phyloP scores from a whole-genome alignment of 78 protist species.

The Polysphondylium violaceum region DNA sequence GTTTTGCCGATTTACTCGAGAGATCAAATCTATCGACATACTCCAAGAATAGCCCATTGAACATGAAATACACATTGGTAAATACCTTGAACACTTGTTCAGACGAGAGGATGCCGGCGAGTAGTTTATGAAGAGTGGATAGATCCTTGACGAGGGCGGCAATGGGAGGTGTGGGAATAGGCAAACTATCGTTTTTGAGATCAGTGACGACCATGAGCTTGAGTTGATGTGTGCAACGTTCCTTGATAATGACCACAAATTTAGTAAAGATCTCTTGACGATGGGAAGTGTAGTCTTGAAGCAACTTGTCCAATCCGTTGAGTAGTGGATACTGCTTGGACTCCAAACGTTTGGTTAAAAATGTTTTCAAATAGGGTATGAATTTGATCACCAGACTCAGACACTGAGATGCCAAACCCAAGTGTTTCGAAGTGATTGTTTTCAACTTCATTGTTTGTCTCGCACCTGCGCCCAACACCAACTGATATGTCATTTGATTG shows the following conservation, averaged over 20 bases:
- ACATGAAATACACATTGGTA: conserved; percentile 56
- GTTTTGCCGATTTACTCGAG: not conserved
- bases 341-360: not conserved
- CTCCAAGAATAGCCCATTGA: conserved; percentile 35
- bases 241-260: conserved; percentile 43
- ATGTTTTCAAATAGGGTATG: conserved; percentile 44
- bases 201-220: conserved; percentile 7
- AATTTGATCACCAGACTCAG: conserved; percentile 66
- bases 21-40: conserved; percentile 7
- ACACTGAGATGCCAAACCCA: conserved; percentile 61
- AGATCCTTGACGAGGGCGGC: conserved; percentile 34
- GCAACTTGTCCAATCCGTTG: conserved; percentile 42
- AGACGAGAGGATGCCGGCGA: conserved; percentile 18
- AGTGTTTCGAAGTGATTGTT: conserved; percentile 73
- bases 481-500: conserved; percentile 59
- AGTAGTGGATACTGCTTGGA: conserved; percentile 45
- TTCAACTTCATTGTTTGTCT: conserved; percentile 73
- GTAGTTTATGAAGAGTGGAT: conserved; percentile 28
- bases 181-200: conserved; percentile 50
- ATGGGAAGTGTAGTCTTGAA: conserved; percentile 61
- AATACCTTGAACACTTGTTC: conserved; percentile 65
- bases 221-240: conserved; percentile 28
- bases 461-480: conserved; percentile 78
- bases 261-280: conserved; percentile 51
- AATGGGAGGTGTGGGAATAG: conserved; percentile 80